phyloP scores from a whole-genome alignment of 192 early-diverging fungal species.

The Physocladia obscura region DNA sequence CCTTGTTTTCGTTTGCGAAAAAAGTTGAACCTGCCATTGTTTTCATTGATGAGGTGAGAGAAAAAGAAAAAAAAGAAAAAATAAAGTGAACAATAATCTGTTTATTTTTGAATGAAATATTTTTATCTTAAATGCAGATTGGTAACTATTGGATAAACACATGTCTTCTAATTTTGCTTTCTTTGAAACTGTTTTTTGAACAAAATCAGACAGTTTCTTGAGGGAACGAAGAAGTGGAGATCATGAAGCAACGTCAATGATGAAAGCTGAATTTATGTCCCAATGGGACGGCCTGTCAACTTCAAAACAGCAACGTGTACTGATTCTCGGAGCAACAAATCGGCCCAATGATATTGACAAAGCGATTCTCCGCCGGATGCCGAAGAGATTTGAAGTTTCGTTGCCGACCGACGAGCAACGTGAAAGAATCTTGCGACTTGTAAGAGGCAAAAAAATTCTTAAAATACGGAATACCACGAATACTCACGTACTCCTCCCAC shows the following conservation, averaged over 20 bases:
- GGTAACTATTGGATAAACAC: too few species aligned
- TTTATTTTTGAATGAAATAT: too few species aligned
- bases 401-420: slow-evolving; percentile 85
- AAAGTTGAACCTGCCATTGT: slow-evolving; percentile 96
- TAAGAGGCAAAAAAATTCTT: too few species aligned
- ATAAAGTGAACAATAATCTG: too few species aligned
- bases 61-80: too few species aligned
- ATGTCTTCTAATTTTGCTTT: background rate
- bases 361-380: slow-evolving; percentile 96
- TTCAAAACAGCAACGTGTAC: slow-evolving; percentile 47
- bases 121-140: too few species aligned
- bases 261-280: slow-evolving; percentile 99
- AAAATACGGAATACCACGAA: background rate
- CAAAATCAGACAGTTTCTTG: slow-evolving; percentile 94
- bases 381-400: slow-evolving; percentile 85
- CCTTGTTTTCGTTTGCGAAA: slow-evolving; percentile 87
- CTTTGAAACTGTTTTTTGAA: background rate
- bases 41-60: slow-evolving; percentile 99
- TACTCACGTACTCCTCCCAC: background rate
- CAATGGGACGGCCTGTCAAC: slow-evolving; percentile 94
- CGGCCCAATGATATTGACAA: slow-evolving; percentile 96
- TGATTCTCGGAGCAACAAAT: slow-evolving; percentile 92
- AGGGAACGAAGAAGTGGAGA: slow-evolving; percentile 84
- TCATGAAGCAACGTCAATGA: slow-evolving; percentile 96
- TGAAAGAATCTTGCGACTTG: slow-evolving; percentile 71